Conservation (phyloP, 148 eudicot genomes). For the Rhododendron simsii region DNA sequence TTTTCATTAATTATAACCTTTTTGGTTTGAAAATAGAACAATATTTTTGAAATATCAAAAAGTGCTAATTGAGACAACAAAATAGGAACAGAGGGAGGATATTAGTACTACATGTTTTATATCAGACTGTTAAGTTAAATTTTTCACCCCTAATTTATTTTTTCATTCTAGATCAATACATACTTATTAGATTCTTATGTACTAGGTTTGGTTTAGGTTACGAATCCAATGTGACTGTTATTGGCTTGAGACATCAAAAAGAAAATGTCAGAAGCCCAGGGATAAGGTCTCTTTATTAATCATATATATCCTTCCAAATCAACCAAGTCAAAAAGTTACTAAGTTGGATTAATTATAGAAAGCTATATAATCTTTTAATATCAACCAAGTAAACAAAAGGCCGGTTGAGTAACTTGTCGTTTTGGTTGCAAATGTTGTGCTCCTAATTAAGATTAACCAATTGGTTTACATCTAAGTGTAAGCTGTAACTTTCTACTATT, state of each 20-base stretch:
- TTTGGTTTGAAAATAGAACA: no score
- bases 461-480: neutral
- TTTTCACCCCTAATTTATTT: no score
- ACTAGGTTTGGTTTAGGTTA: neutral
- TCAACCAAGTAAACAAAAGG: neutral
- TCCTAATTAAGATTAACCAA: neutral
- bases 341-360: neutral
- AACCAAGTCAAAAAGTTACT: neutral
- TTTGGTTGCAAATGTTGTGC: neutral
- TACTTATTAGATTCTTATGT: no score
- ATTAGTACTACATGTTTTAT: neutral
- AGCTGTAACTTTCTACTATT: neutral
- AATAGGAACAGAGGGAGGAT: no score
- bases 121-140: neutral
- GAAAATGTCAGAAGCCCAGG: neutral
- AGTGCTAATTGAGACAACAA: no score
- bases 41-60: no score
- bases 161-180: no score
- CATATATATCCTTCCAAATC: neutral
- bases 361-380: neutral
- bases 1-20: no score
- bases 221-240: neutral
- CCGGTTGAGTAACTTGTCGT: neutral
- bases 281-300: neutral
- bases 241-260: neutral